phyloP scores from a whole-genome alignment of 768 basidiomycete species.

The Rickenella mellea region DNA sequence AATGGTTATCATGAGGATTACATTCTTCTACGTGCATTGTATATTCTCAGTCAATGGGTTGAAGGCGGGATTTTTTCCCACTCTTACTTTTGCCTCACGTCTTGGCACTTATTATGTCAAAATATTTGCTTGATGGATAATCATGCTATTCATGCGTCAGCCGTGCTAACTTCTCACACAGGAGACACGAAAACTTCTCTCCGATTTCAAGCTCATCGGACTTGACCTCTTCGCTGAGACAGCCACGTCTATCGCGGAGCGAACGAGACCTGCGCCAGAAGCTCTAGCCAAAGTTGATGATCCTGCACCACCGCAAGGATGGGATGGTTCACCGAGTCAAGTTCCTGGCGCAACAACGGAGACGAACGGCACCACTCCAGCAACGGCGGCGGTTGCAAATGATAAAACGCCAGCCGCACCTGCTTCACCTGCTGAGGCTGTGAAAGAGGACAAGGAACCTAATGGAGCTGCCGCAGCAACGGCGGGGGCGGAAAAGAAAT shows the following conservation, averaged over 20 bases:
- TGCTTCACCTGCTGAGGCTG: not conserved
- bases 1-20: too few relatives aligned
- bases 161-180: too few relatives aligned
- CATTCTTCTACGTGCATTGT: too few relatives aligned
- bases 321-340: conserved; percentile 20
- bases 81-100: too few relatives aligned
- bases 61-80: too few relatives aligned
- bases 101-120: too few relatives aligned
- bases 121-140: too few relatives aligned
- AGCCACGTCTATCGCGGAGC: conserved; percentile 33
- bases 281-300: conserved; percentile 31
- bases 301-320: conserved; percentile 27
- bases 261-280: conserved; percentile 29
- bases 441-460: not conserved
- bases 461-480: not conserved
- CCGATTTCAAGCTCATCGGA: conserved; percentile 16
- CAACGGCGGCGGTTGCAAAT: not conserved
- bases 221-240: conserved; percentile 33
- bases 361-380: too few relatives aligned
- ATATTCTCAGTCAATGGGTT: too few relatives aligned
- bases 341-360: not conserved
- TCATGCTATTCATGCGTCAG: too few relatives aligned
- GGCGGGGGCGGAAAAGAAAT: not conserved
- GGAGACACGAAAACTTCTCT: conserved; percentile 31
- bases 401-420: not conserved